Base-by-base conservation (phyloP, 495 filamentous ascomycete genomes). In the Penicillium antarcticum region DNA sequence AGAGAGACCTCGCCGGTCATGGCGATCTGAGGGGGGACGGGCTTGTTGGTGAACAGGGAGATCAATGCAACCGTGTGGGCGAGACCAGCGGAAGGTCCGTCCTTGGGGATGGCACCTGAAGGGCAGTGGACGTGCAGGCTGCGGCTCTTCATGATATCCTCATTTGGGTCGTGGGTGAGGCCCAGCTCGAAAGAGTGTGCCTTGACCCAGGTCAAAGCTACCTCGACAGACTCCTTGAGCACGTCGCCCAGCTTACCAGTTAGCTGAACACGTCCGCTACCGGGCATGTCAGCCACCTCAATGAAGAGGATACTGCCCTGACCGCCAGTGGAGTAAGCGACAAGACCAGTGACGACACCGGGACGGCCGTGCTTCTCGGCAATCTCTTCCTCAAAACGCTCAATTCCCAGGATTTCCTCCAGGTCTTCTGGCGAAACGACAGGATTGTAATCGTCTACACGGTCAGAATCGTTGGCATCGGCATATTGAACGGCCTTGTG, bases 171-270 rank as follows among this genome's bases (percentile, higher is more conserved):
- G 42, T 81, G 76, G 3, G 91, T 90, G 42, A 99, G 71, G 11
- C 91, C 91, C 14, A 99, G 81, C 60, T 92, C 89, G 60, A 85
- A 97, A 2, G 94, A 92, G 67, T 97, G 94, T 17, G 91, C 88
- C 70, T 96, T 96, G 31, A 99, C 94, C 94, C 94, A 97, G 10
- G 86, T 86, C 33, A 97, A 78, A 18, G 94, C 94, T 17, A 99
- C 94, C 66, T 97, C 92, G 35, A 97, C 95, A 54, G 86, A 91
- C 70, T 99, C 94, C 72, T 97, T 97, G 36, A 99, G 82, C 16
- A 97, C 94, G 65, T 96, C 91, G 50, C 94, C 95, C n/a, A 99
- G 83, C 63, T 96, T 99, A 41, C 94, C 94, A 13, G 94, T 99
- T n/a, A 97, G 82, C 71, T 97, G 92, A 40, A 99, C 87, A 40